phyloP scores from a whole-genome alignment of 768 basidiomycete species.

The Lactarius quietus region DNA sequence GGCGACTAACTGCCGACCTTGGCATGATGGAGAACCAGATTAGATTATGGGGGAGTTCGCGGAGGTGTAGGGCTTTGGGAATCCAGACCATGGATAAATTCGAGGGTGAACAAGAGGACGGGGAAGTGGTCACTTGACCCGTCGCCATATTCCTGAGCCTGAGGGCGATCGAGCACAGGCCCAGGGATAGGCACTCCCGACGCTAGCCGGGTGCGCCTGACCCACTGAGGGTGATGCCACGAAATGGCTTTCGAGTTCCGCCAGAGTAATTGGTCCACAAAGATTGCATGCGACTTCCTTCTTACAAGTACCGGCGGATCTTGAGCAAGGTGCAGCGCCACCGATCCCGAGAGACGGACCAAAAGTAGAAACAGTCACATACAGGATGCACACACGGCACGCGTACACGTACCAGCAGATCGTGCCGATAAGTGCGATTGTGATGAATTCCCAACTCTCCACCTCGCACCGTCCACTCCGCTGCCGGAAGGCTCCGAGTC shows the following conservation, averaged over 20 bases:
- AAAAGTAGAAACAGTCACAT: conserved; percentile 14
- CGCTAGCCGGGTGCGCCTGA: not conserved
- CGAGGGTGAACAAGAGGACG: not conserved
- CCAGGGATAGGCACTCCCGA: not conserved
- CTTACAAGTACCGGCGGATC: conserved; percentile 19
- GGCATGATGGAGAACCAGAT: conserved; percentile 14
- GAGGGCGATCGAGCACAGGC: not conserved
- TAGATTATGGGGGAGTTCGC: conserved; percentile 10
- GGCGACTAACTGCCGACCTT: conserved; percentile 11
- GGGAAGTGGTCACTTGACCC: conserved; percentile 2
- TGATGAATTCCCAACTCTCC: conserved; percentile 9
- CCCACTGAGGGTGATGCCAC: conserved; percentile 4
- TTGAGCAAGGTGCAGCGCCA: conserved; percentile 21
- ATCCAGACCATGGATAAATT: not conserved
- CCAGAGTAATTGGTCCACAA: conserved; percentile 1
- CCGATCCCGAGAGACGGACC: conserved; percentile 5
- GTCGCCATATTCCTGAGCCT: not conserved
- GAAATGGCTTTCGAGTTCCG: conserved; percentile 10
- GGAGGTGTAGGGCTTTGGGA: conserved; percentile 3
- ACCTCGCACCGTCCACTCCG: conserved; percentile 8
- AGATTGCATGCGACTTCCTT: conserved; percentile 4
- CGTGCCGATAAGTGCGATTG: conserved; percentile 20
- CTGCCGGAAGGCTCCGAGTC: conserved; percentile 10
- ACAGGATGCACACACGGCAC: conserved; percentile 5
- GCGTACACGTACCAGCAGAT: conserved; percentile 22